Base-by-base conservation (phyloP, 306 rosid species). In the Vigna reflexopilosa region DNA sequence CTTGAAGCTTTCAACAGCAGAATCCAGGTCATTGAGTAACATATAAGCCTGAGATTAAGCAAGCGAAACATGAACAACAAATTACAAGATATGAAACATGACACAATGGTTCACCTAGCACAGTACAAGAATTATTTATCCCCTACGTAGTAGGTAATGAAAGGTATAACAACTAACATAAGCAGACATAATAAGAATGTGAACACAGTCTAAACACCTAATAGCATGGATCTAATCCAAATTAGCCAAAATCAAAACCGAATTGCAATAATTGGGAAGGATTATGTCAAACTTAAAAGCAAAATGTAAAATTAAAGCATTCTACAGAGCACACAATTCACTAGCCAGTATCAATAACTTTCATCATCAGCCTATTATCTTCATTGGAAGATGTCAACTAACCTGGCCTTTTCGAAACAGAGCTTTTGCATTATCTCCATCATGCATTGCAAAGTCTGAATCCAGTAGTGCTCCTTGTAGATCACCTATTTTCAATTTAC, bases 391-490 rank as follows among this genome's bases (percentile, higher is more conserved):
- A 84, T 51, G 17, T 20, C 61, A 55, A 20, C 44, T 36, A 77
- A 87, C 90, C 90, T 87, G 90, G 81, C 90, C 90, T 80, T 85
- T 81, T 76, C 88, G 87, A 42, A 87, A 87, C 63, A 87, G 66
- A 63, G 90, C 90, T 77, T 87, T 87, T 6, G 80, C 87, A 70
- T 77, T 87, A 67, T 85, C 90, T 49, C 83, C 90, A 70, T 87
- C 90, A 45, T 82, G 88, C 83, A 87, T 26, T 50, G 90, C 88
- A 82, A 85, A 87, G 67, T 87, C 90, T 17, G 87, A 20, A 75
- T 87, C 90, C 55, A 80, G 16, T 55, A 87, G 51, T 30, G 90
- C 90, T 85, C 87, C 90, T 77, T 80, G 16, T 17, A 83, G 72
- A 52, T 87, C 90, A 0, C 88, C 90, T 65, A 85, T 64, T 80